Evolutionary conservation across 192 early-diverging fungal species (phyloP).

Genomic region (Dispira simplex): DNA sequence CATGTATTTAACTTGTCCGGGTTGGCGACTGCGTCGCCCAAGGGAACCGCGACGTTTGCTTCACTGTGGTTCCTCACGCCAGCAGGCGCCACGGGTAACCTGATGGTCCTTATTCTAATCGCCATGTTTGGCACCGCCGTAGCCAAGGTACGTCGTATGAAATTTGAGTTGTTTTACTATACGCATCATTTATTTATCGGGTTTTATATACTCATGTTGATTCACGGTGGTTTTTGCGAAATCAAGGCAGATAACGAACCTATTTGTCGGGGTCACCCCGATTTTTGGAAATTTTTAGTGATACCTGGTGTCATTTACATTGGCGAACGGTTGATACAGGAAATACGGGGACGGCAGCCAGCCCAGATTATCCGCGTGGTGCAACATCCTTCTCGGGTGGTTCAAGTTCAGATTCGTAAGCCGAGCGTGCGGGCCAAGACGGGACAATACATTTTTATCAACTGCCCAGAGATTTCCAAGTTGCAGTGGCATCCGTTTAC

Average conservation of each 20-base stretch:
- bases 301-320: slow-evolving; percentile 37
- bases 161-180: slow-evolving; percentile 70
- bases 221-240: slow-evolving; percentile 44
- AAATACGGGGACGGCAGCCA: slow-evolving; percentile 33
- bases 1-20: slow-evolving; percentile 39
- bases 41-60: slow-evolving; percentile 14
- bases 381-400: slow-evolving; percentile 53
- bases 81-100: slow-evolving; percentile 51
- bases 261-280: slow-evolving; percentile 24
- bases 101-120: slow-evolving; percentile 40
- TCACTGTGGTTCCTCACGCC: slow-evolving; percentile 22
- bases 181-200: slow-evolving; percentile 59
- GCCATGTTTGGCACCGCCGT: slow-evolving; percentile 41
- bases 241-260: slow-evolving; percentile 27
- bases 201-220: slow-evolving; percentile 46
- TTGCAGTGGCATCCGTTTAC: slow-evolving; percentile 73
- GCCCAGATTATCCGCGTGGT: slow-evolving; percentile 52
- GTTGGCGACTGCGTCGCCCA: slow-evolving; percentile 12
- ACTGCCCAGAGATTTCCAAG: slow-evolving; percentile 48
- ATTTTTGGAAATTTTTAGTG: slow-evolving; percentile 43
- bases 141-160: slow-evolving; percentile 26
- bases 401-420: slow-evolving; percentile 54
- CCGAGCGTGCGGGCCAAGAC: slow-evolving; percentile 29
- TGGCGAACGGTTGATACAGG: slow-evolving; percentile 43
- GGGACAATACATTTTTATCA: slow-evolving; percentile 63